phyloP scores from a whole-genome alignment of 2,329 filamentous ascomycete genomes.

The Fusarium longipes region DNA sequence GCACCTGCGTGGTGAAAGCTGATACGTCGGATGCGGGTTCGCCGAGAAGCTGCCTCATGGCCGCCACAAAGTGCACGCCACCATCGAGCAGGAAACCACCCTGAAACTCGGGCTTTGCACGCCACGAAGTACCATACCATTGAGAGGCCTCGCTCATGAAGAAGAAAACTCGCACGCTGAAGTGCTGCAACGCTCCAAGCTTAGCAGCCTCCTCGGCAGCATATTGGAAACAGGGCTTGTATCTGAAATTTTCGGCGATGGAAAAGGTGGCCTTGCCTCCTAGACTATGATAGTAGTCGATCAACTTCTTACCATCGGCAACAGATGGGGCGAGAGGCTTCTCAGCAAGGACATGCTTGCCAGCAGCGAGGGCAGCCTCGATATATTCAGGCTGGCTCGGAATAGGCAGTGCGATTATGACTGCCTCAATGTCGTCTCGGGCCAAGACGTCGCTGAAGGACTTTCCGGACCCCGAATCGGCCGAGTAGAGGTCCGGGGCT shows the following conservation, averaged over 20 bases:
- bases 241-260: conserved; percentile 81
- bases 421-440: conserved; percentile 64
- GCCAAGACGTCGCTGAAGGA: conserved; percentile 63
- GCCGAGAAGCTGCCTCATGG: conserved; percentile 66
- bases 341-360: conserved; percentile 77
- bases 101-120: conserved; percentile 75
- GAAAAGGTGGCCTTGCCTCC: conserved; percentile 58
- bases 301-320: conserved; percentile 54
- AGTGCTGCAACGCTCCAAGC: conserved; percentile 56
- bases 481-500: conserved; percentile 65
- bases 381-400: conserved; percentile 68
- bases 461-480: conserved; percentile 61
- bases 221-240: conserved; percentile 64
- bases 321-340: conserved; percentile 75
- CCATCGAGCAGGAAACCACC: conserved; percentile 82
- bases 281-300: conserved; percentile 50
- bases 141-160: conserved; percentile 54
- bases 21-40: conserved; percentile 60
- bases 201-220: conserved; percentile 61
- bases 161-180: conserved; percentile 55
- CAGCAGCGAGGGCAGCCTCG: conserved; percentile 67
- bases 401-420: conserved; percentile 73
- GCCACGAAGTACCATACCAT: conserved; percentile 69
- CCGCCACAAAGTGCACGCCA: conserved; percentile 78
- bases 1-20: conserved; percentile 66